These are phyloP conservation scores for Trichothecium sympodiale DNA, from an alignment of 2,329 filamentous ascomycete genomes.

Conservation along the genomic window DNA sequence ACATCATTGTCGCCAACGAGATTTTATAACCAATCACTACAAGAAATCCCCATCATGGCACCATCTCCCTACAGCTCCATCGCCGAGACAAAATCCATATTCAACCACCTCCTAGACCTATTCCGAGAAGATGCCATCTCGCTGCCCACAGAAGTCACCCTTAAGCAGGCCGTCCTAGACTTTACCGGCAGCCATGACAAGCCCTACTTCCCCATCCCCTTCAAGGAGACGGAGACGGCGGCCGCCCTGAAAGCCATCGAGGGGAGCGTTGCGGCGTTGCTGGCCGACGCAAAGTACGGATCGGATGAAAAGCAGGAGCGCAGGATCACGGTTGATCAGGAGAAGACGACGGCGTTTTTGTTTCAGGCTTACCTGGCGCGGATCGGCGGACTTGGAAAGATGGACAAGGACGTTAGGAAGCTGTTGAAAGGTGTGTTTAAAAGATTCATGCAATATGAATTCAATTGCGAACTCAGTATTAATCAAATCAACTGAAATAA, in stretches of 20 bases:
- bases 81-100: slow-evolving; percentile 13
- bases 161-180: slow-evolving; percentile 13
- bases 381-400: slow-evolving; percentile 25
- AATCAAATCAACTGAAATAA: not conserved
- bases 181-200: slow-evolving; percentile 22
- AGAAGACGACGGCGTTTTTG: slow-evolving; percentile 32
- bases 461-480: not conserved
- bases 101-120: slow-evolving; percentile 12
- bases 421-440: slow-evolving; percentile 18
- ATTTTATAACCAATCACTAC: too few relatives aligned
- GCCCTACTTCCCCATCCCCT: slow-evolving; percentile 34
- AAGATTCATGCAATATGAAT: too few relatives aligned
- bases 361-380: slow-evolving; percentile 22
- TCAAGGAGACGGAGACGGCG: slow-evolving; percentile 33
- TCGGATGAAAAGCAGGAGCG: slow-evolving; percentile 4
- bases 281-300: slow-evolving; percentile 16
- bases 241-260: slow-evolving; percentile 34
- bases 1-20: too few relatives aligned
- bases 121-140: slow-evolving; percentile 18
- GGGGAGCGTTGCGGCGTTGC: slow-evolving; percentile 18
- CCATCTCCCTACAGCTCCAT: slow-evolving; percentile 14
- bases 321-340: slow-evolving; percentile 19
- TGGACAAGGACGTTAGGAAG: slow-evolving; percentile 20
- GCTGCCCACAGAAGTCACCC: slow-evolving; percentile 14
- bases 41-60: not conserved